A percentile compares a stretch with the other conserved stretches of the same genome.
phyloP scores from a whole-genome alignment of 306 rosid species.

The Argentina anserina region DNA sequence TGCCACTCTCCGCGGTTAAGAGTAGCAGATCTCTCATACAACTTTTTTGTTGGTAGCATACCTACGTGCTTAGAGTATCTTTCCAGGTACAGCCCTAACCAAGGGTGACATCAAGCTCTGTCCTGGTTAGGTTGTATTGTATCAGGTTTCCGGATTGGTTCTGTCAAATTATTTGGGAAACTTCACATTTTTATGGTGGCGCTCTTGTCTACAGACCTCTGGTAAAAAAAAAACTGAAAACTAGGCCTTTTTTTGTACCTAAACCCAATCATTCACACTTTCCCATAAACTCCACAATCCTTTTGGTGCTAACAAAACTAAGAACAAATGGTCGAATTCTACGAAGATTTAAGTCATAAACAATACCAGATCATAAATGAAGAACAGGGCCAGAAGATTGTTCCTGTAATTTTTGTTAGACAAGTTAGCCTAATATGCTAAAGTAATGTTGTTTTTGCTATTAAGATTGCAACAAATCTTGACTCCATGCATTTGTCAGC shows the following conservation, averaged over 20 bases:
- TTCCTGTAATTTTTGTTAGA: neutral
- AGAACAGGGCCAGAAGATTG: neutral
- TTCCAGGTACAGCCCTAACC: conserved; percentile 54
- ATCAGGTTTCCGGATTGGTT: neutral
- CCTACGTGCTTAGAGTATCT: conserved; percentile 85
- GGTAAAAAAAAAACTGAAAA: neutral
- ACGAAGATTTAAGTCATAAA: neutral
- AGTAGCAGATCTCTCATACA: conserved; percentile 83
- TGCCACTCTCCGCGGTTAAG: conserved; percentile 62
- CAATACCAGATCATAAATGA: neutral
- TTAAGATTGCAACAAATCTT: neutral
- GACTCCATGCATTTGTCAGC: conserved; percentile 20
- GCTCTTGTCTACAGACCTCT: neutral
- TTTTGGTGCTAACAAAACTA: neutral
- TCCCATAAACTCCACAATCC: neutral
- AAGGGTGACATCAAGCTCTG: neutral
- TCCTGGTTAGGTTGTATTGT: neutral
- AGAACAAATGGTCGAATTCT: neutral
- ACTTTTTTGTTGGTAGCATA: conserved; percentile 79
- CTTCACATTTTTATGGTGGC: neutral
- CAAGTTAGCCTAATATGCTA: neutral
- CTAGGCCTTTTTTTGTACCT: neutral
- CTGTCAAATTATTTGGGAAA: neutral
- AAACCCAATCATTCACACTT: neutral
- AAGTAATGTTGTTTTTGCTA: neutral